A percentile compares a stretch with the other conserved stretches of the same genome.
Conservation (phyloP, 176 grass and related monocot genomes). For the Dactylis glomerata region DNA sequence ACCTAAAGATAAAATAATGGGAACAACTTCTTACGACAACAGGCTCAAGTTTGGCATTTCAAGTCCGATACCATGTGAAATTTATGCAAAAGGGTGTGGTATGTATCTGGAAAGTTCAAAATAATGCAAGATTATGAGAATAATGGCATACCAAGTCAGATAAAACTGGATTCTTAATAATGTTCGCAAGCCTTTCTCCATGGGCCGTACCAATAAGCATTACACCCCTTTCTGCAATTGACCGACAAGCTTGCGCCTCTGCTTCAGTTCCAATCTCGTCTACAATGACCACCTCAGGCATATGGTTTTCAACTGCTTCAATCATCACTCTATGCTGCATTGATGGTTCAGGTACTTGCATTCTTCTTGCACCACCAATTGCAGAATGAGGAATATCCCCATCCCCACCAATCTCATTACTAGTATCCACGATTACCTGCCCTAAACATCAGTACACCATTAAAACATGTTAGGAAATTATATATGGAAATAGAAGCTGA, state of each 20-base stretch:
- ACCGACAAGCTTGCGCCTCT: conserved; percentile 85
- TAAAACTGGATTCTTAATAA: conserved; percentile 90
- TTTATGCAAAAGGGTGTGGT: neutral
- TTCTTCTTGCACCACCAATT: conserved; percentile 91
- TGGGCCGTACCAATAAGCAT: conserved; percentile 99
- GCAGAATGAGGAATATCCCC: conserved; percentile 94
- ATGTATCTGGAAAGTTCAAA: conserved; percentile 5
- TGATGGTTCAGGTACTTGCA: conserved; percentile 98
- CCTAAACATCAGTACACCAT: conserved; percentile 57
- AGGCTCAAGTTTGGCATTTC: conserved; percentile 7
- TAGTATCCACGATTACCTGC: conserved; percentile 98
- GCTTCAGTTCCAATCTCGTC: conserved; percentile 97
- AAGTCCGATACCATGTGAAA: neutral
- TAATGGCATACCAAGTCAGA: conserved; percentile 76
- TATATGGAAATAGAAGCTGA: neutral
- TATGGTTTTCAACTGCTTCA: conserved; percentile 99
- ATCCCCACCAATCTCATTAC: conserved; percentile 98
- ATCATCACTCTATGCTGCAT: conserved; percentile 96
- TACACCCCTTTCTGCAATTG: conserved; percentile 94
- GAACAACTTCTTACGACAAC: neutral
- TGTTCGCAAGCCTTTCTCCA: conserved; percentile 80
- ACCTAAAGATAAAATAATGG: neutral
- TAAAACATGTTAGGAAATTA: conserved; percentile 33
- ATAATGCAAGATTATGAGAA: neutral
- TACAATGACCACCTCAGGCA: conserved; percentile 97